phyloP scores from a whole-genome alignment of 1,284 basidiomycete genomes.

The Cutaneotrichosporon cyanovorans region DNA sequence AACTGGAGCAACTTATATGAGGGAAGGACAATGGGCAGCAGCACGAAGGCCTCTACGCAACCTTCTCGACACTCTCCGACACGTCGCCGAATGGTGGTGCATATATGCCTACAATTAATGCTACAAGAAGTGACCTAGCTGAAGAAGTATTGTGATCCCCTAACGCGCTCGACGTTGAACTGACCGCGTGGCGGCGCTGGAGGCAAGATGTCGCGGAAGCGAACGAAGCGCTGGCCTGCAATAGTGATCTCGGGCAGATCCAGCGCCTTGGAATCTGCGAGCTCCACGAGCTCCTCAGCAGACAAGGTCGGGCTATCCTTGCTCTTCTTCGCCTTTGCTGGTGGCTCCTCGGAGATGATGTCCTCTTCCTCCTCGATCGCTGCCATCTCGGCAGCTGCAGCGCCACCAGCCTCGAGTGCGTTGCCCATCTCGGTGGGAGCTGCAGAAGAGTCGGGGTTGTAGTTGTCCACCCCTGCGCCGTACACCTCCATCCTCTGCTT shows the following conservation, averaged over 20 bases:
- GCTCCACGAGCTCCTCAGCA: constrained; percentile 6
- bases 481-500: constrained; percentile 2
- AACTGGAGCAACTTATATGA: too few species aligned
- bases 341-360: constrained; percentile 1
- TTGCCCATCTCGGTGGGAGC: neutral
- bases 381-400: neutral
- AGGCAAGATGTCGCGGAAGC: constrained; percentile 69
- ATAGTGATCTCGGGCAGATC: constrained; percentile 9
- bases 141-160: constrained; percentile 82
- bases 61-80: too few species aligned
- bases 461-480: neutral
- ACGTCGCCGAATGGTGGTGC: too few species aligned
- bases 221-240: constrained; percentile 54
- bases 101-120: too few species aligned
- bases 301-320: constrained; percentile 2
- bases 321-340: neutral
- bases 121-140: too few species aligned
- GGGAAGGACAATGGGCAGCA: too few species aligned
- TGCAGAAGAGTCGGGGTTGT: neutral
- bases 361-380: neutral
- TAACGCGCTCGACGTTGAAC: constrained; percentile 81
- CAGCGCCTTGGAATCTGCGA: constrained; percentile 1
- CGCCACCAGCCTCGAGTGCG: neutral
- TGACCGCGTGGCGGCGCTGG: constrained; percentile 76
- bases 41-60: too few species aligned